These are phyloP conservation scores for Juglanconis sp. DNA, from an alignment of 2,329 filamentous ascomycete species.

Conservation along the genomic window DNA sequence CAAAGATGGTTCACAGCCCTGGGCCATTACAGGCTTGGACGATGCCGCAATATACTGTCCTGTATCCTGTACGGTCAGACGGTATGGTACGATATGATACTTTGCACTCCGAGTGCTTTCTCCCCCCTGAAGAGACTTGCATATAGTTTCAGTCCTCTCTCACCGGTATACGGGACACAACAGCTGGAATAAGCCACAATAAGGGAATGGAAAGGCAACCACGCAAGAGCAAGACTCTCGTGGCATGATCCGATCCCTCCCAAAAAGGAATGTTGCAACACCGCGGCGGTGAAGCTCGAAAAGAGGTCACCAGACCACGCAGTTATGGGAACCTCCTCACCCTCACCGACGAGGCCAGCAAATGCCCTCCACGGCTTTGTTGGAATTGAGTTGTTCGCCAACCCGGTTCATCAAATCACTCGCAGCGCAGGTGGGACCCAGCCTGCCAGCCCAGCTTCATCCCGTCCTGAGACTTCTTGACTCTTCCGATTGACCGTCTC, in stretches of 20 bases:
- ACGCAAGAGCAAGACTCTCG: background rate
- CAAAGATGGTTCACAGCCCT: too few relatives aligned
- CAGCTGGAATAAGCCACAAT: background rate
- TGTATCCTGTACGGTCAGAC: too few relatives aligned
- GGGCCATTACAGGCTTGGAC: too few relatives aligned
- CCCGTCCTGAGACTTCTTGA: background rate
- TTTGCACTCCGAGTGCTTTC: background rate
- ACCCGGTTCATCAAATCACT: background rate
- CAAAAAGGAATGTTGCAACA: background rate
- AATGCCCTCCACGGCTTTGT: background rate
- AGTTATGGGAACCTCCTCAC: background rate
- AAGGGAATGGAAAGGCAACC: background rate
- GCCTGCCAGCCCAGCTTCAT: background rate
- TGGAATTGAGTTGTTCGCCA: background rate
- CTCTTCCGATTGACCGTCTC: background rate
- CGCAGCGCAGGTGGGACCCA: background rate
- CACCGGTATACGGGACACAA: background rate
- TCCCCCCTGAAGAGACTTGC: background rate
- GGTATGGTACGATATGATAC: too few relatives aligned
- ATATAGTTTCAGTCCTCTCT: background rate
- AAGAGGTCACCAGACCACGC: background rate
- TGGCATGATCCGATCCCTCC: background rate
- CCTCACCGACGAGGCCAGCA: too few relatives aligned
- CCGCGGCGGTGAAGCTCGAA: background rate
- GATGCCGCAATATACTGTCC: too few relatives aligned